Evolutionary conservation across 257 asterid species (phyloP).

Genomic region (Lantana camara): DNA sequence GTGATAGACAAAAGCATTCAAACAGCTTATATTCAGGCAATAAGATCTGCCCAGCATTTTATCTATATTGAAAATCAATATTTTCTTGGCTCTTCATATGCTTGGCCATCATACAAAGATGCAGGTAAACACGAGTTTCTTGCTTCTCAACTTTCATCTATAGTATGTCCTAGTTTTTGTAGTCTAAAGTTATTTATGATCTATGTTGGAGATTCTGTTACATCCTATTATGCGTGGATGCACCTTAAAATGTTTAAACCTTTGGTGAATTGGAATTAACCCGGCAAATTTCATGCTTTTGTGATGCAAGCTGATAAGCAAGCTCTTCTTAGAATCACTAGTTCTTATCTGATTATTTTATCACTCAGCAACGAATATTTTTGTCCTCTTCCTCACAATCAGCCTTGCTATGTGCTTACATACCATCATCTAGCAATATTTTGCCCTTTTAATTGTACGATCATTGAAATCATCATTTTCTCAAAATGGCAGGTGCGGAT

Average conservation of each 20-base stretch:
- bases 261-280: neutral
- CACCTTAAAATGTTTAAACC: neutral
- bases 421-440: constrained; percentile 12
- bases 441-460: constrained; percentile 19
- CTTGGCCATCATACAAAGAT: constrained; percentile 84
- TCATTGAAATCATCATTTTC: constrained; percentile 13
- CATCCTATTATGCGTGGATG: constrained; percentile 15
- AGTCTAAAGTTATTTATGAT: neutral
- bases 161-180: constrained; percentile 9
- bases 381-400: constrained; percentile 12
- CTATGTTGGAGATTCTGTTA: neutral
- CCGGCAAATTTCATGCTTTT: neutral
- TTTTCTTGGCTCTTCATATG: constrained; percentile 92
- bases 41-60: constrained; percentile 90
- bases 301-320: constrained; percentile 12
- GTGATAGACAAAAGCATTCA: constrained; percentile 87
- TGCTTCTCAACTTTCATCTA: constrained; percentile 4
- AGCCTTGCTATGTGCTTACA: constrained; percentile 16
- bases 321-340: constrained; percentile 11
- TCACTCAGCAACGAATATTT: neutral
- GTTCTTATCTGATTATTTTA: constrained; percentile 11
- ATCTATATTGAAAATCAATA: constrained; percentile 90
- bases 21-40: constrained; percentile 84
- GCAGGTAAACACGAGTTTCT: constrained; percentile 57
- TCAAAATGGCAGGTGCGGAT: constrained; percentile 73